A percentile compares a stretch with the other conserved stretches of the same genome.
These are phyloP conservation scores for Globisporangium viniferum DNA, from an alignment of 352 stramenopile species.

Conservation along the genomic window DNA sequence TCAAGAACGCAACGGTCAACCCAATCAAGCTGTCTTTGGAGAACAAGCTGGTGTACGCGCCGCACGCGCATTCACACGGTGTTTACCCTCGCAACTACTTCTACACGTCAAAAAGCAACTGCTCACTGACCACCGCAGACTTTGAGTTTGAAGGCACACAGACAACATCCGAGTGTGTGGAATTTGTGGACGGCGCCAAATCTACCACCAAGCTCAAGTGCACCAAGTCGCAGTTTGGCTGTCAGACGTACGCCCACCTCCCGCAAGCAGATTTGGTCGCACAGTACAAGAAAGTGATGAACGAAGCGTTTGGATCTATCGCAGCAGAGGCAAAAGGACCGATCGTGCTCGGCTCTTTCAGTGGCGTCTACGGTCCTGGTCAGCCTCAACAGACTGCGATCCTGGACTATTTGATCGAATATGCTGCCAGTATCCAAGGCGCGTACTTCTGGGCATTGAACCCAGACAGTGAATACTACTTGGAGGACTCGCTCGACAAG, in stretches of 20 bases:
- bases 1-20: conserved; percentile 55
- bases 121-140: conserved; percentile 26
- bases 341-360: conserved; percentile 61
- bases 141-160: conserved; percentile 23
- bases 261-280: conserved; percentile 17
- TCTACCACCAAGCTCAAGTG: conserved; percentile 35
- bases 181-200: conserved; percentile 40
- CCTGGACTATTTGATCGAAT: conserved; percentile 64
- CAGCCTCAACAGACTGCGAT: conserved; percentile 54
- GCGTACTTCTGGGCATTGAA: conserved; percentile 72
- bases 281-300: conserved; percentile 44
- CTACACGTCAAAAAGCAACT: conserved; percentile 41
- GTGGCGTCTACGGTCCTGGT: conserved; percentile 52
- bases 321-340: conserved; percentile 27
- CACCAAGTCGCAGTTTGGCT: conserved; percentile 34
- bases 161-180: conserved; percentile 32
- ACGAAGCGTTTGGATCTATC: conserved; percentile 38
- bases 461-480: conserved; percentile 53
- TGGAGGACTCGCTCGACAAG: conserved; percentile 45
- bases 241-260: conserved; percentile 43
- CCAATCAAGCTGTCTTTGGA: conserved; percentile 33
- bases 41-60: conserved; percentile 70
- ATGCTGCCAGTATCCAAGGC: conserved; percentile 41
- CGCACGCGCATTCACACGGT: conserved; percentile 55
- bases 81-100: conserved; percentile 62